Base-by-base conservation (phyloP, 345 rosid genomes). In the Theobroma cacao region DNA sequence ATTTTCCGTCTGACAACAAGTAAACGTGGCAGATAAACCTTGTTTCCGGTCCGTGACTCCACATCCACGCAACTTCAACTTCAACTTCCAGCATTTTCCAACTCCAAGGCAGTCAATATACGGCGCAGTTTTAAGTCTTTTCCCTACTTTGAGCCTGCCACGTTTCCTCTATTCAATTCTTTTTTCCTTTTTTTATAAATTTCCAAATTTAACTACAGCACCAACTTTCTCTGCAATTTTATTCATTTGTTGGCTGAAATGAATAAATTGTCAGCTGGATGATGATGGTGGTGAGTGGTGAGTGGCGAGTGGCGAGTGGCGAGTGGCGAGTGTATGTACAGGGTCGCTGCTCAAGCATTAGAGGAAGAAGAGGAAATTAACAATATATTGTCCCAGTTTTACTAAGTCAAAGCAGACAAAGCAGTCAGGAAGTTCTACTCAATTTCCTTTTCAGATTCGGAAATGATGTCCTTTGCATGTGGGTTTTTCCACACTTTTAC, bases 21-120 rank as follows among this genome's bases (percentile, higher is more conserved):
- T 24, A 40, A 24, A 67, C 72, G 53, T 67, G 72, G 53, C 72
- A 24, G 52, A 67, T 41, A 67, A 67, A 40, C 50, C 12, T 40
- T 12, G 52, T n/a, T 40, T 36, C 10, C 18, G 10, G 12, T 3
- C 7, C 12, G 13, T 45, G 0, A 2, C 50, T 13, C 4, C 69
- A 36, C n/a, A 30, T 36, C 67, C 7, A 63, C 70, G 48, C 41
- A n/a, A n/a, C n/a, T 20, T 13, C 13, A 12, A 38, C 17, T 11
- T 20, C 20, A 36, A 36, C 36, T 61, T 31, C 22, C 24, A 33
- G 41, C 2, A 3, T 50, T 50, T 50, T 50, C 56, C 52, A 13
- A 13, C 18, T 14, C 18, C 13, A 47, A 3, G 5, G 5, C 17
- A 47, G 4, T 47, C 52, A 47, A 47, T 14, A 3, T 13, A 14